Evolutionary conservation across 2,329 filamentous ascomycete genomes (phyloP).

Genomic region (Pseudovirgaria hyperparasitica): DNA sequence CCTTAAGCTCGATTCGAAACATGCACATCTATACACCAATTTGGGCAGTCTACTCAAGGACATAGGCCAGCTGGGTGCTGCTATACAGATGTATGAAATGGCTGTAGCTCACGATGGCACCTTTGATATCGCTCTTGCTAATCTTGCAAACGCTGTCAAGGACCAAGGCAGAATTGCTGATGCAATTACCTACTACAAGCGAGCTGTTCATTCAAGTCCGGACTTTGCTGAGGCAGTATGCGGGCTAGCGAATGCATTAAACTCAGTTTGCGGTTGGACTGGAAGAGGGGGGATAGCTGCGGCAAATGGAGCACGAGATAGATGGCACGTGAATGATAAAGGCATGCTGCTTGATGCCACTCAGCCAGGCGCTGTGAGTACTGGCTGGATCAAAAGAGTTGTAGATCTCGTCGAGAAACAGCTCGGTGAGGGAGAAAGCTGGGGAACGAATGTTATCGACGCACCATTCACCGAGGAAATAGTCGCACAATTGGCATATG

Average conservation of each 20-base stretch:
- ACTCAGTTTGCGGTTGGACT: constrained; percentile 92
- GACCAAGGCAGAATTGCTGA: constrained; percentile 87
- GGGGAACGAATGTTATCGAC: constrained; percentile 62
- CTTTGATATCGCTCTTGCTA: constrained; percentile 94
- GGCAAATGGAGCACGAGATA: constrained; percentile 61
- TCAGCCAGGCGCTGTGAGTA: constrained; percentile 44
- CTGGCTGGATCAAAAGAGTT: constrained; percentile 79
- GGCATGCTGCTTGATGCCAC: constrained; percentile 71
- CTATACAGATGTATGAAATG: constrained; percentile 94
- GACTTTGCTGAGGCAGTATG: constrained; percentile 96
- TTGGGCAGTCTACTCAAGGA: constrained; percentile 91
- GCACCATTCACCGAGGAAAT: constrained; percentile 27
- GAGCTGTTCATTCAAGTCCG: constrained; percentile 82
- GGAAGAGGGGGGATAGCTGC: constrained; percentile 75
- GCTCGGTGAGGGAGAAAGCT: constrained; percentile 69
- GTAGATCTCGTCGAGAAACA: constrained; percentile 85
- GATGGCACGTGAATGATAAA: constrained; percentile 82
- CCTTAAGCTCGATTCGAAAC: constrained; percentile 68
- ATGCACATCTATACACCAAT: constrained; percentile 95
- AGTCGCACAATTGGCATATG: constrained; percentile 31
- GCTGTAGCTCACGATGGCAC: constrained; percentile 85
- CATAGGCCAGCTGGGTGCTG: constrained; percentile 80
- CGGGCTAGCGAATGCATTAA: constrained; percentile 84
- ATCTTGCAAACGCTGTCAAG: constrained; percentile 94
- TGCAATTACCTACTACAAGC: constrained; percentile 81